Conservation (phyloP, 192 early-diverging fungal species). For the Coemansia sp. region DNA sequence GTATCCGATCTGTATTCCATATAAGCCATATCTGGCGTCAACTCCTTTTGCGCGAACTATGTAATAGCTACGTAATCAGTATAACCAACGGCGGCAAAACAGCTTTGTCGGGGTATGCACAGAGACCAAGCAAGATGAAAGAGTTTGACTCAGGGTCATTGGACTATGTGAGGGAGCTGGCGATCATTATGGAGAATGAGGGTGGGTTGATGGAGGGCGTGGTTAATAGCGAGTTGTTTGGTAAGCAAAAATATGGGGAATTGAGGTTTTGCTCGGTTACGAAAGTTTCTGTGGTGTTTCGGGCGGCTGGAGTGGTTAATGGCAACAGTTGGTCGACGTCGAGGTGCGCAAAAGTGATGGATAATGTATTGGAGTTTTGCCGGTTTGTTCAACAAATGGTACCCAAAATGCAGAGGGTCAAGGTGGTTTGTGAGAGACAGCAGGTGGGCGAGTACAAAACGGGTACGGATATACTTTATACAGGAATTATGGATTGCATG, state of each 20-base stretch:
- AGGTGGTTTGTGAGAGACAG: background rate
- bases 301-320: background rate
- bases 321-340: background rate
- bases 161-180: background rate
- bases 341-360: background rate
- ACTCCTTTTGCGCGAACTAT: background rate
- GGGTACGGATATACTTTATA: conserved; percentile 1
- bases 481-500: background rate
- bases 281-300: background rate
- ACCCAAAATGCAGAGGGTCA: background rate
- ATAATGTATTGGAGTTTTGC: background rate
- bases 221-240: background rate
- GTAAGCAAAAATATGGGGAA: background rate
- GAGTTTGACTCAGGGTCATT: background rate
- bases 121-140: background rate
- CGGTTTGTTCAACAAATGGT: background rate
- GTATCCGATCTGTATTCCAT: background rate
- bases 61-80: background rate
- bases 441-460: background rate
- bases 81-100: background rate
- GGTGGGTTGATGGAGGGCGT: background rate
- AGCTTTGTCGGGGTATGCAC: background rate
- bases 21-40: background rate
- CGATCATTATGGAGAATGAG: conserved; percentile 2
- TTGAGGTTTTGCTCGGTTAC: background rate